Evolutionary conservation across 2,329 filamentous ascomycete species (phyloP).

Genomic region (Cordyceps sp.): DNA sequence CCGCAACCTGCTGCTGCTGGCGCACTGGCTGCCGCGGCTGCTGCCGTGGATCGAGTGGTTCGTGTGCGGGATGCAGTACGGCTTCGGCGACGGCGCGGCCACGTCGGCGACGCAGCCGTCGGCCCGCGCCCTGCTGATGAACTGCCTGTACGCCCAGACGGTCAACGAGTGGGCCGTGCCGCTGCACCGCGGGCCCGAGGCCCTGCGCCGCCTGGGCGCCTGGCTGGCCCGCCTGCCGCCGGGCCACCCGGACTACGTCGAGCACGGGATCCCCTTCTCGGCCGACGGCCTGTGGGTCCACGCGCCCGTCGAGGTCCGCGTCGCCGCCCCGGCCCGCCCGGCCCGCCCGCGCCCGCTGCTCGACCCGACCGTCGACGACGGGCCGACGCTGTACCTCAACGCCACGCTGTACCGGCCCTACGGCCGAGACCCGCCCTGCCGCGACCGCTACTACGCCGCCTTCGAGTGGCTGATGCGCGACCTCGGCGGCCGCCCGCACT

Average conservation of each 20-base stretch:
- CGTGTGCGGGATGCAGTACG: constrained; percentile 95
- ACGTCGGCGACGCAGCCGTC: constrained; percentile 67
- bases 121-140: constrained; percentile 73
- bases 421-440: constrained; percentile 58
- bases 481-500: constrained; percentile 67
- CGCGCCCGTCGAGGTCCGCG: constrained; percentile 82
- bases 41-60: constrained; percentile 90
- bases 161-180: constrained; percentile 98
- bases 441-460: constrained; percentile 65
- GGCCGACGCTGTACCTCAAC: constrained; percentile 74
- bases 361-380: constrained; percentile 52
- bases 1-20: constrained; percentile 72
- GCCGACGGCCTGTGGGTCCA: constrained; percentile 69
- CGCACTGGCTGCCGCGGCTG: constrained; percentile 61
- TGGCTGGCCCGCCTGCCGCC: constrained; percentile 58
- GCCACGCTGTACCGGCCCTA: constrained; percentile 81
- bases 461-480: constrained; percentile 88
- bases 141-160: constrained; percentile 95
- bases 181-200: constrained; percentile 71
- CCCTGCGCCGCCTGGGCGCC: constrained; percentile 62
- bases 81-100: constrained; percentile 54
- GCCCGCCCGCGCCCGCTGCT: constrained; percentile 28
- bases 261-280: constrained; percentile 62
- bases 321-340: constrained; percentile 38
- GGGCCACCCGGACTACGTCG: constrained; percentile 46